Conservation (phyloP, 768 basidiomycete species). For the Phanerodontia chrysosporium region DNA sequence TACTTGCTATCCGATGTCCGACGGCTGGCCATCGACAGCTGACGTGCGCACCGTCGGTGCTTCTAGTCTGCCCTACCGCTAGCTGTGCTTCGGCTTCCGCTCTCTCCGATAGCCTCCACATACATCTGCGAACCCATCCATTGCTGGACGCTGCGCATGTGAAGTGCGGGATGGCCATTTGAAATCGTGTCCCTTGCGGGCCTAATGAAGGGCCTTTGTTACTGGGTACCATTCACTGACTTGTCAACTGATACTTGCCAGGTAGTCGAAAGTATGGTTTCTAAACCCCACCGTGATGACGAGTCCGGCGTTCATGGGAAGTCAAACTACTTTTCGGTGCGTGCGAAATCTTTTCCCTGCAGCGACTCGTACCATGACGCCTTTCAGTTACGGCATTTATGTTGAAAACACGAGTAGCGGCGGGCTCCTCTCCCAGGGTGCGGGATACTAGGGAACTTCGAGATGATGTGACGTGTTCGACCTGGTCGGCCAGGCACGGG, state of each 20-base stretch:
- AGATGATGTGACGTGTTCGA: background rate
- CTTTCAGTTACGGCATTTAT: slow-evolving; percentile 6
- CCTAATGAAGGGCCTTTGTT: background rate
- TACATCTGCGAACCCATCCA: background rate
- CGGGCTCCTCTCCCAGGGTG: slow-evolving; percentile 9
- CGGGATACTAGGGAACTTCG: slow-evolving; percentile 2
- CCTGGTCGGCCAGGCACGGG: background rate
- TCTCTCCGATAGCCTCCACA: background rate
- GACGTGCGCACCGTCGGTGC: background rate
- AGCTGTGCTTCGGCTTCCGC: background rate
- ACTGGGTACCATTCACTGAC: background rate
- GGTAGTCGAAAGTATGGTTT: background rate
- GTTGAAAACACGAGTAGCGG: background rate
- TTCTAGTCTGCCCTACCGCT: background rate
- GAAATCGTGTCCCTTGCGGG: background rate
- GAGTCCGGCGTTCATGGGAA: background rate
- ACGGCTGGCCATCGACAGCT: background rate
- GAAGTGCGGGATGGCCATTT: background rate
- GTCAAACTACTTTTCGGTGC: background rate
- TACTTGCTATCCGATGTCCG: background rate
- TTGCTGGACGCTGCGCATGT: background rate
- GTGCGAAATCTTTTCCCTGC: background rate
- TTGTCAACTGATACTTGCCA: slow-evolving; percentile 1
- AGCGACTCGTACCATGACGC: background rate
- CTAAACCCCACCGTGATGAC: background rate